A percentile compares a stretch with the other conserved stretches of the same genome.
phyloP scores from a whole-genome alignment of 2,329 filamentous ascomycete species.

The Phialemonium atrogriseum region DNA sequence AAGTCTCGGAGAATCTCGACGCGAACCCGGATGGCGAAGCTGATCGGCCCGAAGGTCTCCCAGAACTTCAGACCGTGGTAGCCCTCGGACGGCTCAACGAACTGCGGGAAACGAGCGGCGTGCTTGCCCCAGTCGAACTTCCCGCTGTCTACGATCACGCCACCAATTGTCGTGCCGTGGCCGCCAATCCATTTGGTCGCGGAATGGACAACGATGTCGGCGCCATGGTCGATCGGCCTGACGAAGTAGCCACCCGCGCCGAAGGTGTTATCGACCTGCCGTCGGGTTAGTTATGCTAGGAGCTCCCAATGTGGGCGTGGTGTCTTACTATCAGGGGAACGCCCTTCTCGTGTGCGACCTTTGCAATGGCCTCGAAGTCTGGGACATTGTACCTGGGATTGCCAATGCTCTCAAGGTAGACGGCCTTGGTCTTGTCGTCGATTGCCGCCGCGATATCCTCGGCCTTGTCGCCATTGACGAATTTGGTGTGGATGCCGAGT shows the following conservation, averaged over 20 bases:
- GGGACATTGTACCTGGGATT: constrained; percentile 93
- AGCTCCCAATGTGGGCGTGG: not conserved
- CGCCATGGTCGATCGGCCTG: constrained; percentile 80
- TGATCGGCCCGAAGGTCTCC: constrained; percentile 78
- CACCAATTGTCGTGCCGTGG: constrained; percentile 86
- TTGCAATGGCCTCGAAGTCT: constrained; percentile 79
- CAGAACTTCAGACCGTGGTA: constrained; percentile 94
- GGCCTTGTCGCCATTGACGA: constrained; percentile 71
- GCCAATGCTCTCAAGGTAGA: constrained; percentile 87
- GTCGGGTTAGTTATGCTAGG: not conserved
- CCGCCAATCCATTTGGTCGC: constrained; percentile 97
- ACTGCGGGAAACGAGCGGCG: constrained; percentile 79
- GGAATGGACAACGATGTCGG: constrained; percentile 89
- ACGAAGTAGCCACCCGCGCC: constrained; percentile 86
- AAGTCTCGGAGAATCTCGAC: constrained; percentile 88
- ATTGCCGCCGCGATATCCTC: constrained; percentile 75
- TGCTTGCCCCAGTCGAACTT: constrained; percentile 92
- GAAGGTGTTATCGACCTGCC: constrained; percentile 84
- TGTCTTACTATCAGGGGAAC: constrained; percentile 53
- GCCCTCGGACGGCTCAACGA: constrained; percentile 78
- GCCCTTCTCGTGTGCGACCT: constrained; percentile 62
- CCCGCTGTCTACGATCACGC: constrained; percentile 78
- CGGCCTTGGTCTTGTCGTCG: constrained; percentile 86
- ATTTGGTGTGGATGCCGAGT: constrained; percentile 83
- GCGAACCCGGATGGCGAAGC: constrained; percentile 77